Evolutionary conservation across 805 yeast species (phyloP), one percentile per base, ranked within the genome.

Genomic region (Suhomyces sp.): DNA sequence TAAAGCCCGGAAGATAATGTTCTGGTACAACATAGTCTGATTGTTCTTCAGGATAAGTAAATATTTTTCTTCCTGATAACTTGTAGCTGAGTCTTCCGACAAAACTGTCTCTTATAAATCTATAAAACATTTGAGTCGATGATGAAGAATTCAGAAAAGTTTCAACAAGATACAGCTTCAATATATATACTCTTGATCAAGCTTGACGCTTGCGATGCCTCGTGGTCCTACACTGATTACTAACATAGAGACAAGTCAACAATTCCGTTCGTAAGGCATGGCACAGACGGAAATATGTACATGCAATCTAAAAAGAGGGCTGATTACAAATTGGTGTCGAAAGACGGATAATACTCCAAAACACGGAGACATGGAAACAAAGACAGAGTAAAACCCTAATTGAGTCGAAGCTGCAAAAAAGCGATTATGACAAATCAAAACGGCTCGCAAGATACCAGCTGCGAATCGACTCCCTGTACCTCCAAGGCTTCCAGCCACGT

Each of bases 81-180:
- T 62, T 66, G 52, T 72, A 67, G 19, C 62, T 51, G 10, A 62
- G 10, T 41, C 71, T 60, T 26, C 75, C 76, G 56, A 59, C 58
- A 45, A 70, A 70, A 47, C 69, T 62, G 46, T 68, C 72, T 60
- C 70, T 67, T 17, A 72, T 38, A 46, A 72, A 70, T 9, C 42
- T 23, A 13, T 41, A 48, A 40, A 23, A 29, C 50, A 47, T 38
- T 31, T 22, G 45, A 23, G 19, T 42, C 12, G 29, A 22, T 29
- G 31, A 29, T 10, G 13, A 10, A 10, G 1, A 5, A 33, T 5
- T 33, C n/a, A 31, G 35, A 31, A 5, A 3, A 5, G 15, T 8
- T 13, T 13, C 36, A 6, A 4, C 36, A 8, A 8, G 36, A 33
- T 33, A 13, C 8, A 33, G 15, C 15, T 13, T 33, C 35, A 31